phyloP scores from a whole-genome alignment of 345 rosid species.

The Isatis tinctoria region DNA sequence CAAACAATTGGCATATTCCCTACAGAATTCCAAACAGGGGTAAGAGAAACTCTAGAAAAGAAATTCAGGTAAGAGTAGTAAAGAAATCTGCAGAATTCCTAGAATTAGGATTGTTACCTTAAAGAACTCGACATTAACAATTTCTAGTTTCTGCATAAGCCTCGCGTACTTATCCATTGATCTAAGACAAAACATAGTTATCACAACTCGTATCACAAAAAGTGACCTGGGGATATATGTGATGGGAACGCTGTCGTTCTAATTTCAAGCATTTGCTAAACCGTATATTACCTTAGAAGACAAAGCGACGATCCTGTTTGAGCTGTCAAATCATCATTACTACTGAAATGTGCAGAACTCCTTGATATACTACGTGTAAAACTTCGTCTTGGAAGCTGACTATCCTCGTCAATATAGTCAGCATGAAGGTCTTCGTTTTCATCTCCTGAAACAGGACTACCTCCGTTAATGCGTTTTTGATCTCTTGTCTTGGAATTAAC shows the following conservation, averaged over 20 bases:
- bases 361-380: constrained; percentile 45
- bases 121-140: constrained; percentile 87
- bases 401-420: constrained; percentile 95
- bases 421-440: constrained; percentile 98
- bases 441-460: constrained; percentile 60
- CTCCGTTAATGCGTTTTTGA: constrained; percentile 46
- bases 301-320: constrained; percentile 98
- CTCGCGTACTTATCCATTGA: constrained; percentile 98
- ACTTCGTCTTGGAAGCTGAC: constrained; percentile 96
- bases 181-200: constrained; percentile 43
- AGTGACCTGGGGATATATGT: background rate
- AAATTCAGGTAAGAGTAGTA: too few relatives aligned
- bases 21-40: constrained; percentile 62
- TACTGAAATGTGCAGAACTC: constrained; percentile 46
- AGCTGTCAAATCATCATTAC: constrained; percentile 64
- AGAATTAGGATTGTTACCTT: constrained; percentile 48
- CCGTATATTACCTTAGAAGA: constrained; percentile 68
- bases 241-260: constrained; percentile 2
- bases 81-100: constrained; percentile 9
- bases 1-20: constrained; percentile 98
- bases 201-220: background rate
- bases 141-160: constrained; percentile 96
- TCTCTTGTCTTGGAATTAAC: constrained; percentile 36
- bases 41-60: constrained; percentile 44
- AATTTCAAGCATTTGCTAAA: constrained; percentile 3